Base-by-base conservation (phyloP, 169 alveolate species). In the Cardiosporidium cionae region DNA sequence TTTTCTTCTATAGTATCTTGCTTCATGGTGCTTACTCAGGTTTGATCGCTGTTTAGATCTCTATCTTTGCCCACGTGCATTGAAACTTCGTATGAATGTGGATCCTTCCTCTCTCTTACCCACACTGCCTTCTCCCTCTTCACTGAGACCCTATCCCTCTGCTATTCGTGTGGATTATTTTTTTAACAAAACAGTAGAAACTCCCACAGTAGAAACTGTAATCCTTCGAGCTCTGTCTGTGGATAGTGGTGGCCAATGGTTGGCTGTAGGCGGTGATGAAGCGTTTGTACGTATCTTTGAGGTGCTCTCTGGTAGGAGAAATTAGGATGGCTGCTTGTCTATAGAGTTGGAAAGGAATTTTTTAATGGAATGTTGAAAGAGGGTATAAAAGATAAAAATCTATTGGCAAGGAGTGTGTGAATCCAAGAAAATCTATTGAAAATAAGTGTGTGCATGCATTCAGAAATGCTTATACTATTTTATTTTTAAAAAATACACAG, bases 41-140 rank as follows among this genome's bases (percentile, higher is more conserved):
- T 93, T 93, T 72, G 93, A 93, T 69, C 89, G 98, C 70, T 91
- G 96, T 37, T 85, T 93, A 70, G 98, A 95, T 83, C 83, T 95
- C 36, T 92, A 91, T 77, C 81, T 95, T 54, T 91, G 97, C 65
- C 95, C 98, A 1, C 88, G 98, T 82, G 86, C 93, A 16, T 74
- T 89, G 67, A 93, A 89, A 83, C 90, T 89, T 89, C 89, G 92
- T 76, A 80, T 89, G 76, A 89, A 90, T 80, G 88, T 90, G 52
- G 84, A 68, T 52, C 80, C 84, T 33, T 52, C 25, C 31, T 62
- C 73, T 32, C 71, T 80, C 69, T 65, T 80, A 32, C 86, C 86
- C 32, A 64, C 68, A 65, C 72, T 80, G 33, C 86, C 86, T 7
- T 29, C 80, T 6, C 67, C 72, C 35, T 34, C 31, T n/a, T 68